Percentiles rank a stretch among this genome's conserved stretches.
Conservation (phyloP, 805 yeast genomes). For the Ogataea haglerorum region DNA sequence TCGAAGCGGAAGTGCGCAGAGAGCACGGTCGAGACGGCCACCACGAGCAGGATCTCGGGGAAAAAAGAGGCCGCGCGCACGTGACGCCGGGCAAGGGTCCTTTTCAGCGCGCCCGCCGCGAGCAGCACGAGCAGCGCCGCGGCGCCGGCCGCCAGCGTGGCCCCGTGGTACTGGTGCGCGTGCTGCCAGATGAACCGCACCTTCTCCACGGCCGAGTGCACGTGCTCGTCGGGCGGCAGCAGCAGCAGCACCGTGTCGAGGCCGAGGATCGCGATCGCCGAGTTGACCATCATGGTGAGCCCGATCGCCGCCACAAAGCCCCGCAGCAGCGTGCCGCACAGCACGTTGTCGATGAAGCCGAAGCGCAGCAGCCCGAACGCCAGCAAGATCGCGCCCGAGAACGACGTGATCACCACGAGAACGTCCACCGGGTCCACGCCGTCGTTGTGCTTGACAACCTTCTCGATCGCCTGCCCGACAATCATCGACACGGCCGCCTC, state of each 20-base stretch:
- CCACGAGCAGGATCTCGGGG: constrained; percentile 85
- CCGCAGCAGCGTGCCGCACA: constrained; percentile 70
- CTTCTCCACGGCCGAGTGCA: constrained; percentile 73
- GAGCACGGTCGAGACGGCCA: constrained; percentile 54
- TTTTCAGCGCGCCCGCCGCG: constrained; percentile 39
- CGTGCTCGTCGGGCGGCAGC: constrained; percentile 44
- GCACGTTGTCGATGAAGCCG: constrained; percentile 79
- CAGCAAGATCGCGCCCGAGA: constrained; percentile 70
- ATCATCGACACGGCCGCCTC: constrained; percentile 84
- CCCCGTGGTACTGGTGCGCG: constrained; percentile 44
- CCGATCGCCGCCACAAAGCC: constrained; percentile 90
- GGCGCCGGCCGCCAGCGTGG: constrained; percentile 62
- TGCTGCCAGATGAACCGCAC: constrained; percentile 52
- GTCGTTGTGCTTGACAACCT: constrained; percentile 41
- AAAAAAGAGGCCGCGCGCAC: constrained; percentile 53
- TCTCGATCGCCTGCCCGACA: constrained; percentile 74
- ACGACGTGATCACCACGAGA: constrained; percentile 65
- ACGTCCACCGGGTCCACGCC: constrained; percentile 48
- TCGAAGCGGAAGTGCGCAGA: constrained; percentile 48
- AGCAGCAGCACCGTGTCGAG: constrained; percentile 44
- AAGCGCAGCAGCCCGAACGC: constrained; percentile 77
- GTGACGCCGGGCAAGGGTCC: constrained; percentile 31
- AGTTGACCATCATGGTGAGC: constrained; percentile 73
- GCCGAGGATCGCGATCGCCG: constrained; percentile 71
- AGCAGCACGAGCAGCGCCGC: constrained; percentile 46